Conservation (phyloP, 352 stramenopile genomes). For the Lagenidium giganteum region DNA sequence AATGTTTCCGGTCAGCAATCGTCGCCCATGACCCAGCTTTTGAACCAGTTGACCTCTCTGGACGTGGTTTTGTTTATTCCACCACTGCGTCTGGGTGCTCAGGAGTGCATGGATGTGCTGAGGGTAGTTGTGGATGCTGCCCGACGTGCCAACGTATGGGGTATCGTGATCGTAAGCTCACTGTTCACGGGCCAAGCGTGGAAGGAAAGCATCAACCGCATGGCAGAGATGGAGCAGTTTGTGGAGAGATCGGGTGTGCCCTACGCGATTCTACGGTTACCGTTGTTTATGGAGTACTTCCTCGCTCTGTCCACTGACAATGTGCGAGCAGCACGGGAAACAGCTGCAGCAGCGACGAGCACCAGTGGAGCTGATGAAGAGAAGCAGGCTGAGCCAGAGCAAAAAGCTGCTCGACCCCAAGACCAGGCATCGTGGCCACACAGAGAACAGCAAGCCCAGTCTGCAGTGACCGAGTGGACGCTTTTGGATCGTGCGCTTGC, state of each 20-base stretch:
- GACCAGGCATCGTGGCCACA: not conserved
- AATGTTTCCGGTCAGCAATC: conserved; percentile 25
- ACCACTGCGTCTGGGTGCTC: conserved; percentile 40
- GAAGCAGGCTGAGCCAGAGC: conserved; percentile 6
- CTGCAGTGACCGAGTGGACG: not conserved
- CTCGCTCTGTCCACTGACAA: conserved; percentile 28
- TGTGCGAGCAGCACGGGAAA: not conserved
- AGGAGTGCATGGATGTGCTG: conserved; percentile 53
- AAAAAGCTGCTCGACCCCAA: not conserved
- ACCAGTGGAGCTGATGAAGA: conserved; percentile 5
- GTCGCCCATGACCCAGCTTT: conserved; percentile 48
- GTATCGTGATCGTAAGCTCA: conserved; percentile 67
- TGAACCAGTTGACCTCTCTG: conserved; percentile 50
- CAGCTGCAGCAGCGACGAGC: no score
- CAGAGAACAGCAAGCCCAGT: not conserved
- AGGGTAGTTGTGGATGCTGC: conserved; percentile 44
- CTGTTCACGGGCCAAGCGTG: conserved; percentile 36
- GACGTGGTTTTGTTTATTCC: conserved; percentile 74
- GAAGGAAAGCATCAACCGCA: conserved; percentile 40
- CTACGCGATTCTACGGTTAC: conserved; percentile 57
- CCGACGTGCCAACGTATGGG: conserved; percentile 48
- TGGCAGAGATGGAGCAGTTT: conserved; percentile 57
- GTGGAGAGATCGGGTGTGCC: conserved; percentile 53
- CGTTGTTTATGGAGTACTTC: conserved; percentile 82
- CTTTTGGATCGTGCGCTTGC: conserved; percentile 16